A percentile compares a stretch with the other conserved stretches of the same genome.
These are phyloP conservation scores for Coelastrella sp. DNA, from an alignment of 139 green algal genomes.

Conservation along the genomic window DNA sequence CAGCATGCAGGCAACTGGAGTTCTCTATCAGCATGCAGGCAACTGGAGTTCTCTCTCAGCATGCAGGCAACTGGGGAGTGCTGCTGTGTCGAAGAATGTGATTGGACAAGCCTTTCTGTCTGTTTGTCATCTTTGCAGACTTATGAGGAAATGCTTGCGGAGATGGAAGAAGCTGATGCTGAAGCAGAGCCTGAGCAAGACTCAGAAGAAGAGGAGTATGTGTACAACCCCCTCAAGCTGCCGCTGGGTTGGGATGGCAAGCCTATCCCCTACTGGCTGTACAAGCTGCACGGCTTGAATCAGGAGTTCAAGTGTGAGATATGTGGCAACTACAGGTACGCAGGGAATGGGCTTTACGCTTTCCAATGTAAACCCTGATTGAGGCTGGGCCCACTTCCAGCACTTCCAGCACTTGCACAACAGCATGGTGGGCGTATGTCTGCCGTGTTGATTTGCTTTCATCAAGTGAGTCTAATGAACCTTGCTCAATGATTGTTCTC, in stretches of 20 bases:
- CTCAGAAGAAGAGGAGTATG: constrained; percentile 88
- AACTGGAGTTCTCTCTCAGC: no score
- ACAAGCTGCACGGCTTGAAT: constrained; percentile 99
- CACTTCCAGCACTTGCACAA: no score
- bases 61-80: no score
- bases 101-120: no score
- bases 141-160: constrained; percentile 91
- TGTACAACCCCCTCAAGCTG: constrained; percentile 99
- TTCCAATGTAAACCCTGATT: neutral
- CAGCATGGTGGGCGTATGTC: no score
- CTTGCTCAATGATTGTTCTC: no score
- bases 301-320: constrained; percentile 95
- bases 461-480: no score
- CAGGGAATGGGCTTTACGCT: neutral
- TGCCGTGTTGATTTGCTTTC: no score
- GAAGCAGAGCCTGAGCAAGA: constrained; percentile 60
- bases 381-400: no score
- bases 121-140: constrained; percentile 58
- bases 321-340: constrained; percentile 94
- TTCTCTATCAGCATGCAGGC: no score
- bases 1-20: no score
- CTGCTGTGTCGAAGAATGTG: no score
- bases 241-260: constrained; percentile 99
- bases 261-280: constrained; percentile 99
- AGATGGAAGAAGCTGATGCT: constrained; percentile 70